phyloP scores from a whole-genome alignment of 306 rosid species.

The Cucurbita pepo region DNA sequence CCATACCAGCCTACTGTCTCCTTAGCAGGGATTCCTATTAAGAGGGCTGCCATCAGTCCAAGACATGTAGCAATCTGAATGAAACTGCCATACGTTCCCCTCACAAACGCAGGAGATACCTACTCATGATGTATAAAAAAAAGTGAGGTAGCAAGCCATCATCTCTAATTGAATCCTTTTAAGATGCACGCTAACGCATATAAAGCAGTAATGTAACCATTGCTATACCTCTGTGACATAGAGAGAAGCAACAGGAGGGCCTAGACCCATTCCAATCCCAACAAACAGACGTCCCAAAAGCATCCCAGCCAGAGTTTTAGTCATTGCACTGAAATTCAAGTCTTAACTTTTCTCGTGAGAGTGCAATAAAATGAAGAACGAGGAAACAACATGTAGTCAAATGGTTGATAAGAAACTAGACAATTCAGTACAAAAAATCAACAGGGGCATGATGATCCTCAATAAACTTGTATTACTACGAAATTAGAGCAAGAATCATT shows the following conservation, averaged over 20 bases:
- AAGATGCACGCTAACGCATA: neutral
- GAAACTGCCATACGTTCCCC: slow-evolving; percentile 91
- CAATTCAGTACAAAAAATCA: neutral
- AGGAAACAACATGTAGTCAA: neutral
- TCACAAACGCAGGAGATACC: slow-evolving; percentile 88
- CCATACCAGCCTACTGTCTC: slow-evolving; percentile 71
- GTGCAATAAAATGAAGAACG: neutral
- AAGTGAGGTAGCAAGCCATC: neutral
- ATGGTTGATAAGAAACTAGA: neutral
- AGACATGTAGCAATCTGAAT: slow-evolving; percentile 92
- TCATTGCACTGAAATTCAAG: slow-evolving; percentile 55
- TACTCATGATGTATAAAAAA: slow-evolving; percentile 12
- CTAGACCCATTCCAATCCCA: slow-evolving; percentile 90
- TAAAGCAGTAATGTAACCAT: neutral
- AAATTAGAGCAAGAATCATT: neutral
- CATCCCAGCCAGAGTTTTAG: slow-evolving; percentile 85
- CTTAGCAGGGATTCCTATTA: slow-evolving; percentile 88
- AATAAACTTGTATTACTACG: neutral
- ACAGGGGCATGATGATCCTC: neutral
- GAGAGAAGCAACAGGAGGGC: slow-evolving; percentile 77
- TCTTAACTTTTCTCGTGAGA: neutral
- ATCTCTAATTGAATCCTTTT: neutral
- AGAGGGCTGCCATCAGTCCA: slow-evolving; percentile 74
- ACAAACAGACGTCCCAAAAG: slow-evolving; percentile 86
- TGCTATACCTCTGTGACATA: slow-evolving; percentile 71